phyloP scores from a whole-genome alignment of 495 filamentous ascomycete species.

The Xylaria curta region DNA sequence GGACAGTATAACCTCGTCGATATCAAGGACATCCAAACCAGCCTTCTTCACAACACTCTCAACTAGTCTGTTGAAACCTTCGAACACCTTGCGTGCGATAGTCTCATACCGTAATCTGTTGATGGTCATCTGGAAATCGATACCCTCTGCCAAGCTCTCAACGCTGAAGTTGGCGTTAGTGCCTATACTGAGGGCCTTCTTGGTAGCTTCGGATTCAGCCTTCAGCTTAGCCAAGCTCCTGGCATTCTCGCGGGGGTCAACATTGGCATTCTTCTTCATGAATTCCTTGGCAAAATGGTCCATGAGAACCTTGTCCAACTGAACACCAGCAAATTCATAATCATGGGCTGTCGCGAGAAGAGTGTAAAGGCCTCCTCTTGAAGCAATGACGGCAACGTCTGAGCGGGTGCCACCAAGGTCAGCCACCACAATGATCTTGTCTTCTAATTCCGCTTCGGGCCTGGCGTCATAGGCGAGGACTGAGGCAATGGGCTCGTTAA shows the following conservation, averaged over 20 bases:
- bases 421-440: conserved; percentile 91
- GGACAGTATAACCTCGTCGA: conserved; percentile 93
- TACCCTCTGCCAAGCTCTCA: conserved; percentile 83
- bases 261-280: conserved; percentile 84
- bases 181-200: conserved; percentile 87
- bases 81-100: conserved; percentile 82
- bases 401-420: conserved; percentile 93
- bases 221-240: conserved; percentile 89
- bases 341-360: conserved; percentile 93
- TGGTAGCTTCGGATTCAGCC: conserved; percentile 86
- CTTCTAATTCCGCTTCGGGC: conserved; percentile 71
- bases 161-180: conserved; percentile 88
- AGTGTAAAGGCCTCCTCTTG: conserved; percentile 94
- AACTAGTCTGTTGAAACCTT: conserved; percentile 83
- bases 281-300: conserved; percentile 99
- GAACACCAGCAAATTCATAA: conserved; percentile 83
- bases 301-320: conserved; percentile 86
- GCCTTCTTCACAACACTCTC: conserved; percentile 90
- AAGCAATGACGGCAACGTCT: conserved; percentile 88
- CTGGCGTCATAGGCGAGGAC: conserved; percentile 91
- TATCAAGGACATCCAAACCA: conserved; percentile 86
- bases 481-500: conserved; percentile 91
- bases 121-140: conserved; percentile 89
- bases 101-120: conserved; percentile 94
- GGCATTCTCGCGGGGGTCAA: conserved; percentile 81